Conservation (phyloP, 2,329 filamentous ascomycete species). For the Diplocarpon rosae region DNA sequence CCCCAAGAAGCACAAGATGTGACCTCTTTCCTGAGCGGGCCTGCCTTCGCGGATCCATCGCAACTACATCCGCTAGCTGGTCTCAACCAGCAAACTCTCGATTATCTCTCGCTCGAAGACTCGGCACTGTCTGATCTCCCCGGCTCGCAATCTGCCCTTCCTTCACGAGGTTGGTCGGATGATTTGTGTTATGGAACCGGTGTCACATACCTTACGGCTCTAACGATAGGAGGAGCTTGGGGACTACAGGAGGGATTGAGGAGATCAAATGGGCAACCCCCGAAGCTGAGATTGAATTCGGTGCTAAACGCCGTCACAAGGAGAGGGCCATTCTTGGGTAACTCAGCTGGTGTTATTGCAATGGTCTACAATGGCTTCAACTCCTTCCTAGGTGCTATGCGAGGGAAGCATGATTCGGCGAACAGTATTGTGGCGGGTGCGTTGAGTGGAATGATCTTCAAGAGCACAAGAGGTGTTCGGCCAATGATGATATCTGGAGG, state of each 20-base stretch:
- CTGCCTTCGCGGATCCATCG: conserved; percentile 73
- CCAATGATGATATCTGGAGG: conserved; percentile 93
- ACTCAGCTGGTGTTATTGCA: conserved; percentile 89
- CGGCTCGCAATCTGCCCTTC: conserved; percentile 75
- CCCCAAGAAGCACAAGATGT: conserved; percentile 67
- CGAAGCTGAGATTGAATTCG: conserved; percentile 86
- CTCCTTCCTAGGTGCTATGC: conserved; percentile 65
- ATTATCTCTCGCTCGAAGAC: conserved; percentile 93
- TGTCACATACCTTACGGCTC: conserved; percentile 80
- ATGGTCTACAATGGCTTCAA: conserved; percentile 95
- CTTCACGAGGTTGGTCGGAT: conserved; percentile 93
- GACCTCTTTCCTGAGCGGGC: conserved; percentile 71
- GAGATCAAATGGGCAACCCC: conserved; percentile 64
- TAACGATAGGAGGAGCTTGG: conserved; percentile 82
- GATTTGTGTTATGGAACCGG: conserved; percentile 97
- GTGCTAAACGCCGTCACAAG: conserved; percentile 90
- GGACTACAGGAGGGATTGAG: conserved; percentile 82
- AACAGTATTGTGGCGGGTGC: conserved; percentile 82
- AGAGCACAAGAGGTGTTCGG: conserved; percentile 80
- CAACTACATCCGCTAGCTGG: conserved; percentile 88
- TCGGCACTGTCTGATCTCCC: conserved; percentile 77
- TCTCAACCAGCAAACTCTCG: conserved; percentile 82
- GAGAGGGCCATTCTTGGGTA: conserved; percentile 87
- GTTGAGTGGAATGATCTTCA: conserved; percentile 88
- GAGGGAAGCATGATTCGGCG: conserved; percentile 78